Evolutionary conservation across 192 early-diverging fungal genomes (phyloP), one percentile per base, ranked within the genome.

Genomic region (Mortierella alpina): DNA sequence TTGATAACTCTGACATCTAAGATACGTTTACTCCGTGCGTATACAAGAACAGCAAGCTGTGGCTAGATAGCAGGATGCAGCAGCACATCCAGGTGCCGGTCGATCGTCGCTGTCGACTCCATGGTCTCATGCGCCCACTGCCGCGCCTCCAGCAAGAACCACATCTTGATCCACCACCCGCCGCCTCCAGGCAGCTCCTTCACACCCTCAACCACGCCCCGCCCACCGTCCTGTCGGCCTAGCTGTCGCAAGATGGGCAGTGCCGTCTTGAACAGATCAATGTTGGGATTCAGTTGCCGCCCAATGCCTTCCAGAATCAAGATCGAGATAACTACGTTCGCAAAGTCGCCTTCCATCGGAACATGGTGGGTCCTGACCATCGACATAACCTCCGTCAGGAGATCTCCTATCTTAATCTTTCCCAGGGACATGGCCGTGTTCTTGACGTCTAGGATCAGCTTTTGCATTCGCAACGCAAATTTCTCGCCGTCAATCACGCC

Each of bases 271-370:
- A 99, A 86, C 39, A 99, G 86, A 83, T 99, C 98, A 22, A 97
- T 87, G 10, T 95, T 90, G 0, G 96, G 95, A 81, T 99, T 93
- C 59, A 99, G 78, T 53, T 92, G 90, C 23, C 95, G 79, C 6
- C 98, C 98, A 80, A 99, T 95, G 0, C 98, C 98, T 81, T 99
- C 98, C 2, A 99, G 78, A 63, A 99, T 87, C 85, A 98, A 89
- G 65, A 97, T 94, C 9, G 93, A 91, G 47, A 99, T 91, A 10
- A 96, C 91, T 17, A 98, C 92, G 84, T 97, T 98, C 9, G 94
- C 92, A 85, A 98, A 99, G 70, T 97, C 96, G 0, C 96, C 95
- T 73, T 97, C 98, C 60, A 99, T 86, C 60, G 93, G 91, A 1
- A 99, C 96, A 68, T 95, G 95, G 81, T 99, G 95, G 6, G 85